Evolutionary conservation across 345 rosid species (phyloP).

Genomic region (Syzygium aqueum): DNA sequence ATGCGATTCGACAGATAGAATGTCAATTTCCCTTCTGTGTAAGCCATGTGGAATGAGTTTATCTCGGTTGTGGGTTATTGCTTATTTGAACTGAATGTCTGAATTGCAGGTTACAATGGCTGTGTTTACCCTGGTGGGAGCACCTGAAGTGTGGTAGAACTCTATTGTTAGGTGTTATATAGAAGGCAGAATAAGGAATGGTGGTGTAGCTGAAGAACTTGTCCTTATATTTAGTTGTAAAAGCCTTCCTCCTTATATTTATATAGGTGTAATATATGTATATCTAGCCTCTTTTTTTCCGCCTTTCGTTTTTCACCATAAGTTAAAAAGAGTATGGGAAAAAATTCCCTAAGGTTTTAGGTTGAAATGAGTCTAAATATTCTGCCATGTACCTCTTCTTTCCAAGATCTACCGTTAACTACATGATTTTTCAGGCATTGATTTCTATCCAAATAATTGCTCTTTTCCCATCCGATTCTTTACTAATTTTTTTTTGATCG

Average conservation of each 20-base stretch:
- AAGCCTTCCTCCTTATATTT: neutral
- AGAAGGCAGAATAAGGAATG: neutral
- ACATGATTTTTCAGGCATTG: neutral
- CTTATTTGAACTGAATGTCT: neutral
- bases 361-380: neutral
- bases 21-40: no score
- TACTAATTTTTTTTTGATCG: no score
- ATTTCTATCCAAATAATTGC: neutral
- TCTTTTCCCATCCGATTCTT: neutral
- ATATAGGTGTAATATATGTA: neutral
- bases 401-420: neutral
- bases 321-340: neutral
- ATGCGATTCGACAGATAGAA: no score
- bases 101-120: constrained; percentile 3
- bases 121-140: constrained; percentile 4
- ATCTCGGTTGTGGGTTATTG: neutral
- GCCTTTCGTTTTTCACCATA: neutral
- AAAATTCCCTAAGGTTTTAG: neutral
- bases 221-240: neutral
- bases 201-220: neutral
- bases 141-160: neutral
- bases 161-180: neutral
- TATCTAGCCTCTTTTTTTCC: neutral
- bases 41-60: neutral
- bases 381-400: neutral